Percentiles rank a stretch among this genome's conserved stretches.
These are phyloP conservation scores for Alloteropsis angusta DNA, from an alignment of 202 grass and related monocot genomes.

Conservation along the genomic window DNA sequence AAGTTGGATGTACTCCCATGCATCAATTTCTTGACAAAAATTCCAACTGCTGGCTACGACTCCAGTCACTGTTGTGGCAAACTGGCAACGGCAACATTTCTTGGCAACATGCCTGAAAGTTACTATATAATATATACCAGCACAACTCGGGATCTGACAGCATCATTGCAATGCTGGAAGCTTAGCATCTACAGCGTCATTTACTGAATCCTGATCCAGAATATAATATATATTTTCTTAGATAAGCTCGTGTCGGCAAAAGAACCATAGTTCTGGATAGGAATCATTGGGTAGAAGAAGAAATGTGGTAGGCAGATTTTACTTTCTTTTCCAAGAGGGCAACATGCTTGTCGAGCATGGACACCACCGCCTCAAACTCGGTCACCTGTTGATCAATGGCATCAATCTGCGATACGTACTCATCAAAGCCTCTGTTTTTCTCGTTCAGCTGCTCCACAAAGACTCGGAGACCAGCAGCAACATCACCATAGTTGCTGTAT, in stretches of 20 bases:
- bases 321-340: constrained; percentile 83
- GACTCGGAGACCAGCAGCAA: constrained; percentile 65
- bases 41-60: not conserved
- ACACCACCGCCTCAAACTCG: constrained; percentile 90
- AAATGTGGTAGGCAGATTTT: constrained; percentile 41
- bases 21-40: not conserved
- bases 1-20: not conserved
- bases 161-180: not conserved
- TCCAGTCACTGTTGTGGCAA: not conserved
- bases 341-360: constrained; percentile 79
- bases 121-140: not conserved
- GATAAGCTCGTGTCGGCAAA: not conserved
- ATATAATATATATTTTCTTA: not conserved
- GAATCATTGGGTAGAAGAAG: constrained; percentile 29
- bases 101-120: not conserved
- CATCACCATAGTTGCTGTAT: constrained; percentile 63
- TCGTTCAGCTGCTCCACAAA: constrained; percentile 81
- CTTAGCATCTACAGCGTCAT: not conserved
- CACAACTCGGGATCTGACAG: not conserved
- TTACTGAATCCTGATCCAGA: not conserved
- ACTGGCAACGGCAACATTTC: not conserved
- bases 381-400: constrained; percentile 75
- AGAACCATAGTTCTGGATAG: not conserved
- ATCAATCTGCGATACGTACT: constrained; percentile 62
- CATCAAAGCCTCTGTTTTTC: constrained; percentile 64